Evolutionary conservation across 305 asterid genomes (phyloP), one percentile per base, ranked within the genome.

Genomic region (Petunia hybrid): DNA sequence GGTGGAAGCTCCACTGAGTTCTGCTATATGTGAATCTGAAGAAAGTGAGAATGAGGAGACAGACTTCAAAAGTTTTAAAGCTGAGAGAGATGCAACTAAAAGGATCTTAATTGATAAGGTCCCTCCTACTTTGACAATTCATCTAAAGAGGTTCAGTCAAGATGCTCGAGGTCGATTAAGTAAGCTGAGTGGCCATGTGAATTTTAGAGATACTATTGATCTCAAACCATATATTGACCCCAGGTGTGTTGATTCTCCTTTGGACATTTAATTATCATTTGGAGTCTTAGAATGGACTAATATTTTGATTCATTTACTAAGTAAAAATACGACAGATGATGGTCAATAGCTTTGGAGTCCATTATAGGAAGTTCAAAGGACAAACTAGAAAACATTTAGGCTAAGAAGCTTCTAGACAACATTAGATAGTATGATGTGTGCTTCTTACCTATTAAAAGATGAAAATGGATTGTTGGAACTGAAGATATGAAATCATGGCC

Each of bases 51-150:
- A 85, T 35, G 48, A 73, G 63, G 87, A 86, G 80, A 86, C 55
- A 14, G 85, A 86, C 56, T 53, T 83, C 13, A 88, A 87, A 84
- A 80, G 66, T 77, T 87, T 93, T 85, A 91, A 90, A 84, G 98
- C 89, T 85, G 88, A 85, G 84, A 94, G 98, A 89, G 99, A 94
- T 82, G 99, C 99, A 69, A 90, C 90, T 48, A 96, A 92, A 88
- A 88, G 89, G 85, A 82, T 92, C 77, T 92, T 91, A 66, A 89
- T 96, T 60, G 87, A 82, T 83, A 91, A 86, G 81, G 94, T 91
- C 81, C 98, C 99, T 81, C 83, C 91, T 41, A 83, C 94, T 84
- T 87, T 96, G 85, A 91, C 99, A 10, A 86, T 96, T 81, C 98
- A 93, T 82, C 87, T 96, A 71, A 96, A 96, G 89, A 90, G 99